Percentiles rank a stretch among this genome's conserved stretches.
These are phyloP conservation scores for Starmerella floricola DNA, from an alignment of 805 yeast genomes.

Conservation along the genomic window DNA sequence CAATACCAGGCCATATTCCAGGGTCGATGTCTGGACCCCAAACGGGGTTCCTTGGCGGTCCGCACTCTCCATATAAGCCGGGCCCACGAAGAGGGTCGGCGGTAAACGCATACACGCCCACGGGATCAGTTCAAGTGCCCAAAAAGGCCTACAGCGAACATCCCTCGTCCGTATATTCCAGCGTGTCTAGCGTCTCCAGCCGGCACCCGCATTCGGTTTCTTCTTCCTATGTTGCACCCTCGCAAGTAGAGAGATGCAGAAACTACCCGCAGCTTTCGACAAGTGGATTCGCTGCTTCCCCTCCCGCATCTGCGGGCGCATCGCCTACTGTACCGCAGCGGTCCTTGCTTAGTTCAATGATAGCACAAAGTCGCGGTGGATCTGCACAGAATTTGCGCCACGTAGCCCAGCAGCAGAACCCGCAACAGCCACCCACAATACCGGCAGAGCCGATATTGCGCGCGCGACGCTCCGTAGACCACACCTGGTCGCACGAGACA, in stretches of 20 bases:
- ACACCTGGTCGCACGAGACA: constrained; percentile 12
- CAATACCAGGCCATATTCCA: constrained; percentile 6
- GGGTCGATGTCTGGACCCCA: background rate
- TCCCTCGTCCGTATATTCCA: constrained; percentile 3
- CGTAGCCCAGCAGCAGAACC: constrained; percentile 4
- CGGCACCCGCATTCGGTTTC: constrained; percentile 4
- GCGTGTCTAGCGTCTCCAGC: constrained; percentile 7
- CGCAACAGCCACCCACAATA: constrained; percentile 1
- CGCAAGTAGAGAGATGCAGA: constrained; percentile 16
- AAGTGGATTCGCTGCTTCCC: constrained; percentile 8
- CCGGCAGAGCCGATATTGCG: constrained; percentile 18
- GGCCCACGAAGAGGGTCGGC: background rate
- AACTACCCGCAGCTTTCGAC: constrained; percentile 16
- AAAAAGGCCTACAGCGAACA: background rate
- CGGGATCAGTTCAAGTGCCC: background rate
- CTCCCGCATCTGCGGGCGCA: constrained; percentile 8
- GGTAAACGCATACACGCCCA: background rate
- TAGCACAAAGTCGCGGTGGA: constrained; percentile 18
- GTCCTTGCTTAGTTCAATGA: constrained; percentile 20
- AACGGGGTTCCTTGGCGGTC: background rate
- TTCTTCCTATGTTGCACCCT: constrained; percentile 15
- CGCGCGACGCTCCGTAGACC: constrained; percentile 12
- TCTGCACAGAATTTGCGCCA: constrained; percentile 8
- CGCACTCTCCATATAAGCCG: constrained; percentile 1
- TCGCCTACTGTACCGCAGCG: constrained; percentile 15